Percentiles rank a stretch among this genome's conserved stretches.
Evolutionary conservation across 768 basidiomycete species (phyloP).

Genomic region (Termitomyces sp.): DNA sequence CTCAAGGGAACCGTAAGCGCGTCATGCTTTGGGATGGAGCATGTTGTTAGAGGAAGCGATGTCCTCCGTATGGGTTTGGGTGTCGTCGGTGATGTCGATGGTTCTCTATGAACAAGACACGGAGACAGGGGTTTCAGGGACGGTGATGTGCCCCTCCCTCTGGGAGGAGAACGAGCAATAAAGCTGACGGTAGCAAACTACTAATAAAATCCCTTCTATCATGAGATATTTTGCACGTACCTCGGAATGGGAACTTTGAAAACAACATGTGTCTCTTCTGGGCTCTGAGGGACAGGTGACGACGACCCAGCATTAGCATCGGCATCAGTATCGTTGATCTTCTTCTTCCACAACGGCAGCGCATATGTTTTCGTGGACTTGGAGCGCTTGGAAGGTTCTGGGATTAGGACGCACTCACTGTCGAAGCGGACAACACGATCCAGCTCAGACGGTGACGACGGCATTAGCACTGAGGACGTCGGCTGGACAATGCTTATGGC

Average conservation of each 20-base stretch:
- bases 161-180: slow-evolving; percentile 34
- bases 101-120: slow-evolving; percentile 48
- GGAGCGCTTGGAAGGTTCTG: slow-evolving; percentile 47
- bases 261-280: slow-evolving; percentile 42
- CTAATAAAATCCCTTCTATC: background rate
- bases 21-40: slow-evolving; percentile 26
- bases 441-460: slow-evolving; percentile 3
- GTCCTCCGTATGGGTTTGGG: slow-evolving; percentile 16
- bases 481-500: slow-evolving; percentile 4
- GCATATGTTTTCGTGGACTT: slow-evolving; percentile 61
- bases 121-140: slow-evolving; percentile 39
- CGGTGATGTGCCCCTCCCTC: slow-evolving; percentile 28
- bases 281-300: slow-evolving; percentile 9
- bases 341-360: slow-evolving; percentile 60
- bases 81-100: slow-evolving; percentile 17
- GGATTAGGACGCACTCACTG: slow-evolving; percentile 69
- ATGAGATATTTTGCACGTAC: slow-evolving; percentile 26
- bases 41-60: slow-evolving; percentile 28
- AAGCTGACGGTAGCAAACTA: slow-evolving; percentile 27
- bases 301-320: slow-evolving; percentile 18
- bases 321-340: slow-evolving; percentile 17
- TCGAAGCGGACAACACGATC: slow-evolving; percentile 60
- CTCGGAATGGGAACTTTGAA: slow-evolving; percentile 60
- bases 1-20: slow-evolving; percentile 61
- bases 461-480: slow-evolving; percentile 7